Base-by-base conservation (phyloP, 176 grass and related monocot species). In the Rhynchospora breviuscula region DNA sequence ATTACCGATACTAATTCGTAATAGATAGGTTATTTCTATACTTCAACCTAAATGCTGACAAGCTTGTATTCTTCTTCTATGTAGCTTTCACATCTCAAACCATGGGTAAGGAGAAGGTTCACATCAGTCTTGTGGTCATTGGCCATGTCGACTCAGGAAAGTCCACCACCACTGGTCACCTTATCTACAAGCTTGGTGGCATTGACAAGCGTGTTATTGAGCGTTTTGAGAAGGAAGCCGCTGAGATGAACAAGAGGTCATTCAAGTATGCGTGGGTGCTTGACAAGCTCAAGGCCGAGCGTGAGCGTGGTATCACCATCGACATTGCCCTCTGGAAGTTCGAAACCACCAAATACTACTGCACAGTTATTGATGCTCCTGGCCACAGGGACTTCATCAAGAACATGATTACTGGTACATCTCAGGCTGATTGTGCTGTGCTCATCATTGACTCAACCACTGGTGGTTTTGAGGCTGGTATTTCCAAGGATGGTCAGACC, bases 161-260 rank as follows among this genome's bases (percentile, higher is more conserved):
- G 29, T 86, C 85, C 7, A 86, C 86, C 81, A 84, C 86, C 31
- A 88, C 86, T 17, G 86, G 86, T 4, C 86, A 88, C 58, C 81
- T 88, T 25, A 84, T 88, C 70, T 88, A 88, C 81, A 88, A 88
- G 68, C 69, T 88, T 2, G 86, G 86, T 44, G 81, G 86, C 15
- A 88, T 88, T 35, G 86, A 88, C 71, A 88, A 88, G 86, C 86
- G 86, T 63, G 86, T 88, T 12, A 88, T 88, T 10, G 86, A 88
- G 72, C 72, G 86, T 33, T 88, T 88, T 13, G 86, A 88, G 81
- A 88, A 88, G 81, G 86, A 88, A 68, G 86, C 86, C 4, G 81
- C 86, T 79, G 86, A 88, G 86, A 88, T 88, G 86, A 88, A 88
- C 81, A 88, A 88, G 81, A 83, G 86, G 59, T 88, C 86, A 13